Conservation (phyloP, 169 alveolate genomes). For the Plasmodium relictum region DNA sequence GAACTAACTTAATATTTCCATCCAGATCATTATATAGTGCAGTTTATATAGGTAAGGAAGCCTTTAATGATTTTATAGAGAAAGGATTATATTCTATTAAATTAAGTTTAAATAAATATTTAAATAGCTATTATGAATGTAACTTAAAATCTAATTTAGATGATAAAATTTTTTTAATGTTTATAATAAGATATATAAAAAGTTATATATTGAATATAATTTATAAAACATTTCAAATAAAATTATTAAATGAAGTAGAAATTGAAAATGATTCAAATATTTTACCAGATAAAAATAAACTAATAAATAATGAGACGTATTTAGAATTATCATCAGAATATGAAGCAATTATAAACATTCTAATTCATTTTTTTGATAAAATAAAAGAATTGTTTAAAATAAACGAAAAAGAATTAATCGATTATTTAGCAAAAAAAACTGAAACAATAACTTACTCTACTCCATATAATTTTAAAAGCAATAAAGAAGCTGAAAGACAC, state of each 20-base stretch:
- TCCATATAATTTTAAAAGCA: slow-evolving; percentile 55
- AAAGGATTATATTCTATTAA: slow-evolving; percentile 48
- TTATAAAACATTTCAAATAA: slow-evolving; percentile 54
- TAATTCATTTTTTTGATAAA: slow-evolving; percentile 45
- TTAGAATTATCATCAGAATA: slow-evolving; percentile 46
- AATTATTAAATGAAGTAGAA: slow-evolving; percentile 52
- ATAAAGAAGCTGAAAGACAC: slow-evolving; percentile 65
- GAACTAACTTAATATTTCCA: slow-evolving; percentile 53
- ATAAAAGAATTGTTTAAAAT: slow-evolving; percentile 36
- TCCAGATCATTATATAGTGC: slow-evolving; percentile 19
- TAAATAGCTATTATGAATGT: slow-evolving; percentile 42
- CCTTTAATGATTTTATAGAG: slow-evolving; percentile 61
- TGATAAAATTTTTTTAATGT: slow-evolving; percentile 69
- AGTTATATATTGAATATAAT: slow-evolving; percentile 52
- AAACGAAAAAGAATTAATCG: slow-evolving; percentile 28
- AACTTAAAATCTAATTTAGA: slow-evolving; percentile 26
- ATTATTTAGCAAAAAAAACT: slow-evolving; percentile 27
- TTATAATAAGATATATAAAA: slow-evolving; percentile 40
- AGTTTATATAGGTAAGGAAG: slow-evolving; percentile 66
- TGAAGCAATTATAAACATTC: slow-evolving; percentile 60
- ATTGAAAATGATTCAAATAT: slow-evolving; percentile 55
- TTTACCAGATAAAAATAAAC: slow-evolving; percentile 9
- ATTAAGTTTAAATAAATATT: slow-evolving; percentile 47
- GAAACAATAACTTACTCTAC: slow-evolving; percentile 54
- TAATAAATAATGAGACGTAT: slow-evolving; percentile 29